Conservation (phyloP, 192 early-diverging fungal genomes). For the Chytriomyces hyalinus region DNA sequence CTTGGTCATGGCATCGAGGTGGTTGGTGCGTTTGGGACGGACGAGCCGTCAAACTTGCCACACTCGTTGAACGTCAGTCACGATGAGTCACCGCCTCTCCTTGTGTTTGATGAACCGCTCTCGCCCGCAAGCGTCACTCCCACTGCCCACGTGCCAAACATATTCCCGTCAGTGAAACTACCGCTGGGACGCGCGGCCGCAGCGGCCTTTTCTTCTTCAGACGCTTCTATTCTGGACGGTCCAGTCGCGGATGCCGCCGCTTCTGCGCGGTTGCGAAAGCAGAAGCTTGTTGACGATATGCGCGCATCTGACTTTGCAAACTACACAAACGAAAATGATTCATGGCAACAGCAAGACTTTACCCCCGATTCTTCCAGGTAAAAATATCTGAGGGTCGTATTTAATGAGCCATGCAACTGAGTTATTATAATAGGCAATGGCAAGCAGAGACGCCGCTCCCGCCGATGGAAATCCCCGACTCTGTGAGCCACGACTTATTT, state of each 20-base stretch:
- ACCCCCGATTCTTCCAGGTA: no score
- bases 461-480: not conserved
- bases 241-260: not conserved
- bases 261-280: not conserved
- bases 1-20: no score
- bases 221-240: not conserved
- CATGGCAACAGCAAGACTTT: no score
- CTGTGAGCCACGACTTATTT: slow-evolving; percentile 11
- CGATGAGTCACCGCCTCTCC: no score
- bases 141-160: not conserved
- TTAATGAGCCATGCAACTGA: not conserved
- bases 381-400: no score
- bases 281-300: no score
- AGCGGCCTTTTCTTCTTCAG: not conserved
- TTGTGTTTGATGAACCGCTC: not conserved
- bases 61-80: no score
- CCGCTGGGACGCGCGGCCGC: not conserved
- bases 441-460: not conserved
- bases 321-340: no score
- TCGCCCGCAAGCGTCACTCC: not conserved
- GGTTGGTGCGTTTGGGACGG: no score
- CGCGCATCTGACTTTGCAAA: no score
- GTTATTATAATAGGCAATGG: not conserved
- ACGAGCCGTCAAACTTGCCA: no score
- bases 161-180: not conserved